Conservation (phyloP, 345 rosid species). For the Eucalyptus curtisii region DNA sequence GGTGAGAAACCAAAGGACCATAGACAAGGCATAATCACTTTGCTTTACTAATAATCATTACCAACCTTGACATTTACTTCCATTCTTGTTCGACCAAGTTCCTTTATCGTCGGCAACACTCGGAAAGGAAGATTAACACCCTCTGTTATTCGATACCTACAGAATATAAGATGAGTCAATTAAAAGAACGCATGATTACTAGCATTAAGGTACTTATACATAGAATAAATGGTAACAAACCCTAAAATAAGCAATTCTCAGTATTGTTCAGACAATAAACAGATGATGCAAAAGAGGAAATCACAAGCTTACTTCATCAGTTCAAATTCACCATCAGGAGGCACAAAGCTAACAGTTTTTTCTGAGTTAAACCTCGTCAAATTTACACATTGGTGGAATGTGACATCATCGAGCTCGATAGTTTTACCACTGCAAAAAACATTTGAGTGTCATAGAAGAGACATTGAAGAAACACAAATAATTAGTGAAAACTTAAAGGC, state of each 20-base stretch:
- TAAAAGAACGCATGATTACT: not conserved
- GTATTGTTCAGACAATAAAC: not conserved
- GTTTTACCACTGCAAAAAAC: slow-evolving; percentile 41
- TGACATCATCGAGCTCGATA: slow-evolving; percentile 98
- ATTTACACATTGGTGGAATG: slow-evolving; percentile 97
- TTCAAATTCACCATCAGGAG: slow-evolving; percentile 99
- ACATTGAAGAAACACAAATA: not conserved
- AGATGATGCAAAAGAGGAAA: not conserved
- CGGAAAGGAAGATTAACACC: slow-evolving; percentile 98
- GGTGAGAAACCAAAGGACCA: not conserved
- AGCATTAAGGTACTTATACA: not conserved
- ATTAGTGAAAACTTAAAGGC: not conserved
- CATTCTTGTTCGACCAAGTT: slow-evolving; percentile 98
- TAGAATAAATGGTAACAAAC: not conserved
- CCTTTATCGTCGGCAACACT: slow-evolving; percentile 94
- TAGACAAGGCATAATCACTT: slow-evolving; percentile 1
- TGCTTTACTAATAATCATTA: slow-evolving; percentile 1
- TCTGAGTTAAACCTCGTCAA: slow-evolving; percentile 97
- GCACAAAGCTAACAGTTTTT: slow-evolving; percentile 97
- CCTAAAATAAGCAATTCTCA: not conserved
- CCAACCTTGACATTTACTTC: slow-evolving; percentile 97
- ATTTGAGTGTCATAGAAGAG: not conserved
- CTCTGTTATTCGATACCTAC: slow-evolving; percentile 93
- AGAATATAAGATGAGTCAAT: not conserved
- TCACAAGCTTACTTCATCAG: slow-evolving; percentile 81